Percentiles rank a stretch among this genome's conserved stretches.
phyloP scores from a whole-genome alignment of 495 filamentous ascomycete species.

The Daldinia childiae region DNA sequence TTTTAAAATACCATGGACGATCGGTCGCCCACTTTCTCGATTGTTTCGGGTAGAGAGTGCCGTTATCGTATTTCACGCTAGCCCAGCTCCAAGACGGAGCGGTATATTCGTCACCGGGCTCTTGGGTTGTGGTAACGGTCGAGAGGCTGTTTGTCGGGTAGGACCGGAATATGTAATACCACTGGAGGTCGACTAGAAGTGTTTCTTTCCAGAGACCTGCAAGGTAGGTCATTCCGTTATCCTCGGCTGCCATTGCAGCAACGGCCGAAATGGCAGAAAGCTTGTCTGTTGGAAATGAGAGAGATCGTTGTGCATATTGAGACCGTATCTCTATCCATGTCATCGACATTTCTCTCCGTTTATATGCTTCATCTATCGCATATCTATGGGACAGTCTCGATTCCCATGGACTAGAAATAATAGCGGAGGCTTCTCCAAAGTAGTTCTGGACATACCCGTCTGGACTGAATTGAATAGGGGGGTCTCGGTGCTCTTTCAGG shows the following conservation, averaged over 20 bases:
- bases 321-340: conserved; percentile 17
- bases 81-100: conserved; percentile 15
- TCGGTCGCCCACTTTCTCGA: conserved; percentile 7
- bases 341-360: conserved; percentile 8
- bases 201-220: conserved; percentile 9
- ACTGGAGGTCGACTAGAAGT: conserved; percentile 1
- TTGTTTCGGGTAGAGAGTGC: conserved; percentile 10
- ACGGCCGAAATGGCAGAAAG: conserved; percentile 10
- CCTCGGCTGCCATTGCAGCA: conserved; percentile 4
- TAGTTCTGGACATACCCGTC: conserved; percentile 6
- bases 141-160: conserved; percentile 8
- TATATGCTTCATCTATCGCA: conserved; percentile 2
- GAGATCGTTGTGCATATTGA: conserved; percentile 9
- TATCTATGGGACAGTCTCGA: neutral
- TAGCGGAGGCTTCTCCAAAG: conserved; percentile 4
- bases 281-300: conserved; percentile 7
- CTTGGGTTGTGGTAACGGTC: neutral
- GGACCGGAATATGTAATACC: conserved; percentile 14
- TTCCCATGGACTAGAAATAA: conserved; percentile 3
- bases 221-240: conserved; percentile 6
- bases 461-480: conserved; percentile 9
- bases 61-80: conserved; percentile 11
- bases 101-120: neutral
- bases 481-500: conserved; percentile 11
- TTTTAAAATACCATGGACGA: conserved; percentile 5